Percentiles rank a stretch among this genome's conserved stretches.
Evolutionary conservation across 106 monocot species (phyloP).

Genomic region (Allium cepa): DNA sequence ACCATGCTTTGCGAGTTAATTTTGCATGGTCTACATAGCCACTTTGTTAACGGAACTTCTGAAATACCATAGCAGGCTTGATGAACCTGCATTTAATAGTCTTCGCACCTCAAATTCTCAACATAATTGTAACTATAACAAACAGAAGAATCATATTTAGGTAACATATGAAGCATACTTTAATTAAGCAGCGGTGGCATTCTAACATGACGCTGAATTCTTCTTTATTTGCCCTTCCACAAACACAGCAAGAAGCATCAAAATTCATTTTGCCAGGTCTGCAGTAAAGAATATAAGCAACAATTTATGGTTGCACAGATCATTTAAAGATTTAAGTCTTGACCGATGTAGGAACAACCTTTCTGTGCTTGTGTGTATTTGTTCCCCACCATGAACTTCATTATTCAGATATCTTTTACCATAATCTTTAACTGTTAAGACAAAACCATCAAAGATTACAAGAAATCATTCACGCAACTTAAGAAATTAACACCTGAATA

Average conservation of each 20-base stretch:
- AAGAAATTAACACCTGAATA: no score
- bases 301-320: not conserved
- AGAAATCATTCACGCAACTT: no score
- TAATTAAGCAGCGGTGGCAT: conserved; percentile 63
- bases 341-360: conserved; percentile 17
- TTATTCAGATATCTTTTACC: conserved; percentile 6
- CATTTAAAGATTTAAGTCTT: not conserved
- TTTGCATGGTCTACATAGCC: conserved; percentile 87
- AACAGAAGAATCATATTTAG: conserved; percentile 2
- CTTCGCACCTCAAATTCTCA: not conserved
- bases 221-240: conserved; percentile 71
- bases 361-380: conserved; percentile 14
- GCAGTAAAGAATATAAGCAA: not conserved
- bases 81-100: conserved; percentile 56
- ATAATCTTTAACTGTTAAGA: conserved; percentile 7
- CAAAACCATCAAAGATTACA: not conserved
- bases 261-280: conserved; percentile 3
- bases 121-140: not conserved
- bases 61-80: conserved; percentile 91
- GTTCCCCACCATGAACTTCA: conserved; percentile 8
- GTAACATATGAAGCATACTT: conserved; percentile 19
- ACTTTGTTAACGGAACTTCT: conserved; percentile 51
- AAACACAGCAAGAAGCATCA: conserved; percentile 81
- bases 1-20: conserved; percentile 48
- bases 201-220: conserved; percentile 45